Evolutionary conservation across 805 yeast species (phyloP).

Genomic region (Starmerella tilneyi): DNA sequence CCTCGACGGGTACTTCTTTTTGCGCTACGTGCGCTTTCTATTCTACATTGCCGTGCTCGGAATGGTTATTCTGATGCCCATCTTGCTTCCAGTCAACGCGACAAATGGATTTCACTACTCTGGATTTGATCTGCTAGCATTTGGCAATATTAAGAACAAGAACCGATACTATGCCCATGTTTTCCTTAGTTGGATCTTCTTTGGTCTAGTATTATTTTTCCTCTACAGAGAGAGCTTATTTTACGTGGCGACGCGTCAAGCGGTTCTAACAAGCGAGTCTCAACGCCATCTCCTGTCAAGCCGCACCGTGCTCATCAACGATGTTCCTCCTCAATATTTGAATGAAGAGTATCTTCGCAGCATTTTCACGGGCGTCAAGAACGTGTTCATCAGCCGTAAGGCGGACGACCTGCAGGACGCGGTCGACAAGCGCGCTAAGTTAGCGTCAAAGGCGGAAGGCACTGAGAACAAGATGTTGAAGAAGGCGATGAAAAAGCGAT

Average conservation of each 20-base stretch:
- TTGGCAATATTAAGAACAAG: conserved; percentile 55
- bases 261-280: conserved; percentile 68
- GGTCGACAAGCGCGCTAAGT: conserved; percentile 48
- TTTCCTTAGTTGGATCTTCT: conserved; percentile 67
- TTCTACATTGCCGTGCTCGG: conserved; percentile 47
- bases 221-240: conserved; percentile 75
- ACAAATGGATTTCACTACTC: conserved; percentile 40
- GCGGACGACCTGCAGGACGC: conserved; percentile 43
- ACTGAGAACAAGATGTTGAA: conserved; percentile 51
- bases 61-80: conserved; percentile 45
- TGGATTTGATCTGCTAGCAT: conserved; percentile 70
- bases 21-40: conserved; percentile 61
- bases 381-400: conserved; percentile 71
- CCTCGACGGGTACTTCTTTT: conserved; percentile 84
- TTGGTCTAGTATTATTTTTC: conserved; percentile 56
- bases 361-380: conserved; percentile 70
- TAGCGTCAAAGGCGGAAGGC: conserved; percentile 55
- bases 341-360: conserved; percentile 63
- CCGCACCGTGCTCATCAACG: conserved; percentile 73
- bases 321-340: conserved; percentile 65
- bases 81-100: conserved; percentile 78
- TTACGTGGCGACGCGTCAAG: conserved; percentile 65
- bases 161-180: conserved; percentile 79
- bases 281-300: conserved; percentile 66
- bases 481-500: conserved; percentile 52